A percentile compares a stretch with the other conserved stretches of the same genome.
These are phyloP conservation scores for Neoscytalidium dimidiatum DNA, from an alignment of 2,329 filamentous ascomycete species.

Conservation along the genomic window DNA sequence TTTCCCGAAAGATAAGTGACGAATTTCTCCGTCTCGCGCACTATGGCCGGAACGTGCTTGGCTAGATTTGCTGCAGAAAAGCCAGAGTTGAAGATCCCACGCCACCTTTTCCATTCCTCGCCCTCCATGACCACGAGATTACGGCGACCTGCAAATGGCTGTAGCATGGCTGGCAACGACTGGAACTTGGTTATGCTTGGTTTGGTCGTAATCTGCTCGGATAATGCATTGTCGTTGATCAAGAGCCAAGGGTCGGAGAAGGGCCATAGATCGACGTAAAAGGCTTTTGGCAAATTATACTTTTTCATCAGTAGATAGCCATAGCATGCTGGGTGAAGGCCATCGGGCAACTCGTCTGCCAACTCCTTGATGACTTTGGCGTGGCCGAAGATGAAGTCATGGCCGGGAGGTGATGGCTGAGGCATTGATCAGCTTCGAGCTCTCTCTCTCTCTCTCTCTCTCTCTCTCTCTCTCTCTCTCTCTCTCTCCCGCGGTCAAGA, in stretches of 20 bases:
- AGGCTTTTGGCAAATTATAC: slow-evolving; percentile 7
- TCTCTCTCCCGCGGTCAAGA: too few species aligned
- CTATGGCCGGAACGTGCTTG: slow-evolving; percentile 24
- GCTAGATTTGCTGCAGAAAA: slow-evolving; percentile 27
- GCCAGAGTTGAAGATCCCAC: slow-evolving; percentile 27
- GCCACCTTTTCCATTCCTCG: slow-evolving; percentile 27
- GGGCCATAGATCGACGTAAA: slow-evolving; percentile 18
- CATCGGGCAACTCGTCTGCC: not conserved
- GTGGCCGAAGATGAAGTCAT: not conserved
- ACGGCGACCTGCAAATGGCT: not conserved
- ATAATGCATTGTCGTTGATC: not conserved
- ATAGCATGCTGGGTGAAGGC: not conserved
- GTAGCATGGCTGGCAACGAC: not conserved
- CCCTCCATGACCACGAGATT: slow-evolving; percentile 23
- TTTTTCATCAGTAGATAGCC: not conserved
- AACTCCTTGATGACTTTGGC: not conserved
- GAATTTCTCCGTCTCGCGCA: slow-evolving; percentile 27
- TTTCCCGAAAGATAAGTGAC: not conserved
- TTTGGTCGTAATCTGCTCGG: not conserved
- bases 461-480: too few species aligned
- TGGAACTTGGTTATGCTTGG: not conserved
- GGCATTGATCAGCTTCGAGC: not conserved
- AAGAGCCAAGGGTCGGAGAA: not conserved
- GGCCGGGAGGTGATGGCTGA: slow-evolving; percentile 6
- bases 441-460: too few species aligned